Evolutionary conservation across 495 filamentous ascomycete genomes (phyloP).

Genomic region (Aspergillus carlsbadensis): DNA sequence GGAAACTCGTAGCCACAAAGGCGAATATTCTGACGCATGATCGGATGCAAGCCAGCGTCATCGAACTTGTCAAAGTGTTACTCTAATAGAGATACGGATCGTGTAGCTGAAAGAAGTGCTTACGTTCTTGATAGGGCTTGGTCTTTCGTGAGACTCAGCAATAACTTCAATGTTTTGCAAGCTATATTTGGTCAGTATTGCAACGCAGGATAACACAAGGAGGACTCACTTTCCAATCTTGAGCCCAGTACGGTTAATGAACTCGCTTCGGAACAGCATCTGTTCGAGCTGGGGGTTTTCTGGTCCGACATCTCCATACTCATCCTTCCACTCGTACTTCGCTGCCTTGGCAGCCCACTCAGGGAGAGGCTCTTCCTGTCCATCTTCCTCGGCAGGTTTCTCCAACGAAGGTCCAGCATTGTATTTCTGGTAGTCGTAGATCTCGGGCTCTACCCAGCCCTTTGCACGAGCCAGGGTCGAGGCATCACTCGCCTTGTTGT

Average conservation of each 20-base stretch:
- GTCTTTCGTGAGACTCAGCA: slow-evolving; percentile 29
- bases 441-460: slow-evolving; percentile 53
- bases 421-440: slow-evolving; percentile 56
- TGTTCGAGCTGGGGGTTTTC: slow-evolving; percentile 63
- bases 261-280: slow-evolving; percentile 63
- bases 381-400: slow-evolving; percentile 21
- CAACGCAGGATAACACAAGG: neutral
- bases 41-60: slow-evolving; percentile 80
- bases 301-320: slow-evolving; percentile 83
- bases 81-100: slow-evolving; percentile 23
- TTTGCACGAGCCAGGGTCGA: slow-evolving; percentile 31
- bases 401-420: slow-evolving; percentile 31
- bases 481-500: slow-evolving; percentile 32
- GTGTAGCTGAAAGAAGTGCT: slow-evolving; percentile 18
- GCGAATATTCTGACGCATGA: slow-evolving; percentile 73
- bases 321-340: slow-evolving; percentile 82
- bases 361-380: slow-evolving; percentile 9
- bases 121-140: slow-evolving; percentile 33
- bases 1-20: slow-evolving; percentile 65
- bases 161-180: slow-evolving; percentile 33
- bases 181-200: slow-evolving; percentile 18
- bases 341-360: slow-evolving; percentile 57
- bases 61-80: slow-evolving; percentile 51
- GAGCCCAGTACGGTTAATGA: slow-evolving; percentile 41
- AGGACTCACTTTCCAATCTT: slow-evolving; percentile 40